Evolutionary conservation across 2,329 filamentous ascomycete genomes (phyloP).

Genomic region (Triangularia setosa): DNA sequence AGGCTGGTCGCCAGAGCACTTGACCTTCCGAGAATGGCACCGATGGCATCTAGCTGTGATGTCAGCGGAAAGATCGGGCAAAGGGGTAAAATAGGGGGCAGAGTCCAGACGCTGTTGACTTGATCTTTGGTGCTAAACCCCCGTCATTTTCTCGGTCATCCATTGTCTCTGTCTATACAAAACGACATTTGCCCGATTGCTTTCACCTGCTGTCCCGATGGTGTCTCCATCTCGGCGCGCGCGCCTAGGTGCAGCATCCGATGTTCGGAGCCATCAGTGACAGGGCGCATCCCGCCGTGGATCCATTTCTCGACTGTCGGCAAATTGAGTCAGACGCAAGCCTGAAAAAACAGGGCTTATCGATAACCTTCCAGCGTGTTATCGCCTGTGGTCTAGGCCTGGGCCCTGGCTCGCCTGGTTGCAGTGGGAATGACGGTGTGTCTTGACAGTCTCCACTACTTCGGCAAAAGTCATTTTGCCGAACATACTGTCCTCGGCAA

Average conservation of each 20-base stretch:
- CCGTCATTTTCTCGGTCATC: not conserved
- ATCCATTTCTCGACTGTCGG: not conserved
- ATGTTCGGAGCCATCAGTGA: not conserved
- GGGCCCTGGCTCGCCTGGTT: not conserved
- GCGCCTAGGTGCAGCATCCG: not conserved
- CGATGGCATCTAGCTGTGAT: not conserved
- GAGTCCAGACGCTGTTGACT: not conserved
- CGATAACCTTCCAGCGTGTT: not conserved
- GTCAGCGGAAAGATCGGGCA: not conserved
- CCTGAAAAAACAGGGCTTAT: not conserved
- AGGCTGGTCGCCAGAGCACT: not conserved
- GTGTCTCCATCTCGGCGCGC: not conserved
- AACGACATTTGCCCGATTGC: not conserved
- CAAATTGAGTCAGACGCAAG: not conserved
- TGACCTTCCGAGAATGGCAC: not conserved
- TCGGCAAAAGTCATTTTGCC: not conserved
- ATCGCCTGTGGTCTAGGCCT: not conserved
- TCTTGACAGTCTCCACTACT: not conserved
- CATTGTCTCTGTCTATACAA: not conserved
- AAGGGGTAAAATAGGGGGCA: not conserved
- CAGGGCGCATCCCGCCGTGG: not conserved
- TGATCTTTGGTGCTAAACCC: not conserved
- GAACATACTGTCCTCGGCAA: not conserved
- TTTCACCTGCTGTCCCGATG: not conserved
- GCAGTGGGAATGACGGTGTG: not conserved